These are phyloP conservation scores for Phytopythium oedochilum DNA, from an alignment of 352 stramenopile species.

Conservation along the genomic window DNA sequence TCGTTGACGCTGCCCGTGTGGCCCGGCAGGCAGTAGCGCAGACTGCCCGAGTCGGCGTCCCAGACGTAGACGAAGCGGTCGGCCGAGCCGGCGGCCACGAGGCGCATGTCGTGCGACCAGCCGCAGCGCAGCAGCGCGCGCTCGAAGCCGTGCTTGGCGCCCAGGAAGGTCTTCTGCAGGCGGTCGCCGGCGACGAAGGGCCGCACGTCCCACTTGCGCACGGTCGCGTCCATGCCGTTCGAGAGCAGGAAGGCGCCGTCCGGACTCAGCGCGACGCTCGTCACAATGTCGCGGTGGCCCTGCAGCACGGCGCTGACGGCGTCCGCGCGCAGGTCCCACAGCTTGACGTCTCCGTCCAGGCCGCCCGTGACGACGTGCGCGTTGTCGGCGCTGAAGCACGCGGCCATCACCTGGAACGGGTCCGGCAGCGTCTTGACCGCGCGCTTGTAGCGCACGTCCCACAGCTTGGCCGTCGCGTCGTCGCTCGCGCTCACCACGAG, in stretches of 20 bases:
- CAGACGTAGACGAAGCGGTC: constrained; percentile 95
- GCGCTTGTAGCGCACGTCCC: constrained; percentile 84
- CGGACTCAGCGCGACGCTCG: constrained; percentile 90
- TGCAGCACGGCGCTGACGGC: constrained; percentile 80
- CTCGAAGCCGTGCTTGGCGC: constrained; percentile 91
- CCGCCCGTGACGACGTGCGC: constrained; percentile 87
- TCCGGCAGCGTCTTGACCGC: constrained; percentile 83
- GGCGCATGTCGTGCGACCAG: constrained; percentile 87
- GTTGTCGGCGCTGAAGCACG: constrained; percentile 86
- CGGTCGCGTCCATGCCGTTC: constrained; percentile 93
- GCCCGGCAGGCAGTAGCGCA: constrained; percentile 92
- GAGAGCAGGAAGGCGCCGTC: constrained; percentile 92
- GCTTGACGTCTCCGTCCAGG: constrained; percentile 92
- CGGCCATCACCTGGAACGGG: constrained; percentile 88
- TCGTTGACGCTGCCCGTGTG: constrained; percentile 95
- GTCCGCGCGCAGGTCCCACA: constrained; percentile 91
- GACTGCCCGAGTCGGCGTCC: constrained; percentile 87
- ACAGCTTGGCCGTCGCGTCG: constrained; percentile 87
- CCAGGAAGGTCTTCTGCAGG: constrained; percentile 58
- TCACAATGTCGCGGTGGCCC: constrained; percentile 93
- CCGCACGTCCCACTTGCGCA: constrained; percentile 92
- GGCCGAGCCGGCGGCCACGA: constrained; percentile 85
- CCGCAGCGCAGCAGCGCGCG: constrained; percentile 91
- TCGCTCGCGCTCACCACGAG: constrained; percentile 89
- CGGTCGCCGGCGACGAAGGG: constrained; percentile 74